Conservation (phyloP, 495 filamentous ascomycete genomes). For the Penicillium desertorum region DNA sequence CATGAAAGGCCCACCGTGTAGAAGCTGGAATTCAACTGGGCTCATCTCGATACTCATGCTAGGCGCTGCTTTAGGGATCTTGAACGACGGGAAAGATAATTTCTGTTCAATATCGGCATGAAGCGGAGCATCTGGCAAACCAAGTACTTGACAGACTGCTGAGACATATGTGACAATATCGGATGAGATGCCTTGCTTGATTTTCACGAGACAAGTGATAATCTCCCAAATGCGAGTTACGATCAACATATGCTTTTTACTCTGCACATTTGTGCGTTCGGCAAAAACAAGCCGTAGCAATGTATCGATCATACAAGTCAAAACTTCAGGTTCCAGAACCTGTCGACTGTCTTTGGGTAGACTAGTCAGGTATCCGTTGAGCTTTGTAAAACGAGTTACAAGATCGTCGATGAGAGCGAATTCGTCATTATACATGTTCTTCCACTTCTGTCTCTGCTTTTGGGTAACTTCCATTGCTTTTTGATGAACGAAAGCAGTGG, state of each 20-base stretch:
- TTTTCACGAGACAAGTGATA: slow-evolving; percentile 18
- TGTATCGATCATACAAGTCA: slow-evolving; percentile 47
- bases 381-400: slow-evolving; percentile 2
- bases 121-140: slow-evolving; percentile 21
- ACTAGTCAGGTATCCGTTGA: slow-evolving; percentile 21
- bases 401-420: background rate
- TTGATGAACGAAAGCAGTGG: slow-evolving; percentile 2
- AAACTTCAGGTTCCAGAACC: slow-evolving; percentile 38
- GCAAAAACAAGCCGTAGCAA: slow-evolving; percentile 27
- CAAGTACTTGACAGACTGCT: slow-evolving; percentile 27
- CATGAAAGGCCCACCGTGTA: slow-evolving; percentile 68
- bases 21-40: slow-evolving; percentile 59
- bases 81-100: slow-evolving; percentile 39
- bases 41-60: slow-evolving; percentile 28
- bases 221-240: slow-evolving; percentile 23
- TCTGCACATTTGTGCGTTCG: slow-evolving; percentile 6
- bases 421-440: background rate
- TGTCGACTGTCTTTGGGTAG: slow-evolving; percentile 15
- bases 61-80: slow-evolving; percentile 12
- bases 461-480: slow-evolving; percentile 1
- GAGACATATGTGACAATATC: slow-evolving; percentile 24
- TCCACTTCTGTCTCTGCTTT: slow-evolving; percentile 7
- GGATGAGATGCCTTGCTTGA: slow-evolving; percentile 28
- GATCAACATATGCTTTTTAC: background rate
- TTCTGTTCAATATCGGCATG: background rate